Conservation (phyloP, 768 basidiomycete genomes). For the Chiua virens region DNA sequence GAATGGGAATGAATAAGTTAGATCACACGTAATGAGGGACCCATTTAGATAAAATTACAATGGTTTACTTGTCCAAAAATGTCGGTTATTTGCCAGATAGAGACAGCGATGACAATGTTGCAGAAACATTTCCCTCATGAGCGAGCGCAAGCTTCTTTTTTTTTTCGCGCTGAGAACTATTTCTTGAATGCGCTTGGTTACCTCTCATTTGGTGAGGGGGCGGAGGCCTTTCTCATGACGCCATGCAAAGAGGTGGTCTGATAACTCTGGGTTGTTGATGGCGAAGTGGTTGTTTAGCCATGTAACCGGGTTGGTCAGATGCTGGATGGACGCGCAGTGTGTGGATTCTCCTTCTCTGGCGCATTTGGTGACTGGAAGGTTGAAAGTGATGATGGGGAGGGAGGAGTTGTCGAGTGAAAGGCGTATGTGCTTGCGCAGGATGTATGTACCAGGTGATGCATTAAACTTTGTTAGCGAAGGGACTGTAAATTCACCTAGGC, state of each 20-base stretch:
- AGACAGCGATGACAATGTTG: too few relatives aligned
- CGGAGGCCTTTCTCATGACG: not conserved
- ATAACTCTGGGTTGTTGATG: not conserved
- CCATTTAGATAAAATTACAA: too few relatives aligned
- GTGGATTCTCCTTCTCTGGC: not conserved
- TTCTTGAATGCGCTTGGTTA: not conserved
- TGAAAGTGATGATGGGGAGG: not conserved
- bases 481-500: not conserved
- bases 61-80: too few relatives aligned
- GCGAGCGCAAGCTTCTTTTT: too few relatives aligned
- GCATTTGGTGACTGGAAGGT: not conserved
- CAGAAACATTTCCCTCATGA: too few relatives aligned
- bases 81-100: too few relatives aligned
- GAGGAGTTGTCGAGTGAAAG: too few relatives aligned
- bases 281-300: not conserved
- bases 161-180: not conserved
- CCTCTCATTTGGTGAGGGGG: not conserved
- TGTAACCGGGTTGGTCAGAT: not conserved
- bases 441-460: too few relatives aligned
- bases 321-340: not conserved
- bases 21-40: too few relatives aligned
- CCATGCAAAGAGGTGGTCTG: constrained; percentile 1
- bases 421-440: too few relatives aligned
- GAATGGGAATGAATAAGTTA: too few relatives aligned
- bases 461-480: too few relatives aligned